These are phyloP conservation scores for Lathyrus sativus DNA, from an alignment of 306 rosid genomes.

Conservation along the genomic window DNA sequence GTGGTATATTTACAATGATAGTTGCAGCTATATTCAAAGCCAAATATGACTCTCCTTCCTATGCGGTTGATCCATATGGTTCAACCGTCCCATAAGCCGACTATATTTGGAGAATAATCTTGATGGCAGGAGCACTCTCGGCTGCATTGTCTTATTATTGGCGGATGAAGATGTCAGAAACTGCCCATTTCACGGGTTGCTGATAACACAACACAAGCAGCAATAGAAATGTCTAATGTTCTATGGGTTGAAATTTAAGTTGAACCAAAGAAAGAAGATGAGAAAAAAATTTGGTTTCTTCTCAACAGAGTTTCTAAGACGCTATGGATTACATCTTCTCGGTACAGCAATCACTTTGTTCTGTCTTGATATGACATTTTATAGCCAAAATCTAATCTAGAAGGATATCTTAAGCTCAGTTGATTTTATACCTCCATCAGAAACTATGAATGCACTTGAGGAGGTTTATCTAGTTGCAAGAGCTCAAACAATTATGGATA, in stretches of 20 bases:
- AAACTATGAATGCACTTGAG: constrained; percentile 58
- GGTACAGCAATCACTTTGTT: constrained; percentile 85
- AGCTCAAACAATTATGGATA: too few relatives aligned
- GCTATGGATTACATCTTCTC: constrained; percentile 65
- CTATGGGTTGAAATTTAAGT: constrained; percentile 37
- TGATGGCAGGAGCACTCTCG: constrained; percentile 72
- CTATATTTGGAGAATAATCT: constrained; percentile 65
- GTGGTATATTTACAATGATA: constrained; percentile 54
- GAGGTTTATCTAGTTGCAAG: too few relatives aligned
- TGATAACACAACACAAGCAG: too few relatives aligned
- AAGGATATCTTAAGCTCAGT: constrained; percentile 75
- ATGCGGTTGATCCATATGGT: constrained; percentile 44
- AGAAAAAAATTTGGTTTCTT: constrained; percentile 42
- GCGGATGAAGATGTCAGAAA: constrained; percentile 83
- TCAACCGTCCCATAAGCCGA: constrained; percentile 42
- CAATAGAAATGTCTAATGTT: too few relatives aligned
- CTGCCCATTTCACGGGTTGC: constrained; percentile 60
- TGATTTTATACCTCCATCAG: constrained; percentile 71
- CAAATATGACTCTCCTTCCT: constrained; percentile 50
- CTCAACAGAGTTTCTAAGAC: constrained; percentile 55
- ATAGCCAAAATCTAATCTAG: constrained; percentile 50
- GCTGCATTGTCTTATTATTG: constrained; percentile 67
- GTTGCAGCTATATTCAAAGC: constrained; percentile 52
- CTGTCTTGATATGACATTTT: constrained; percentile 56
- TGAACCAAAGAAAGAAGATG: constrained; percentile 37